Evolutionary conservation across 768 basidiomycete genomes (phyloP), one percentile per base, ranked within the genome.

Genomic region (Mycena indigotica): DNA sequence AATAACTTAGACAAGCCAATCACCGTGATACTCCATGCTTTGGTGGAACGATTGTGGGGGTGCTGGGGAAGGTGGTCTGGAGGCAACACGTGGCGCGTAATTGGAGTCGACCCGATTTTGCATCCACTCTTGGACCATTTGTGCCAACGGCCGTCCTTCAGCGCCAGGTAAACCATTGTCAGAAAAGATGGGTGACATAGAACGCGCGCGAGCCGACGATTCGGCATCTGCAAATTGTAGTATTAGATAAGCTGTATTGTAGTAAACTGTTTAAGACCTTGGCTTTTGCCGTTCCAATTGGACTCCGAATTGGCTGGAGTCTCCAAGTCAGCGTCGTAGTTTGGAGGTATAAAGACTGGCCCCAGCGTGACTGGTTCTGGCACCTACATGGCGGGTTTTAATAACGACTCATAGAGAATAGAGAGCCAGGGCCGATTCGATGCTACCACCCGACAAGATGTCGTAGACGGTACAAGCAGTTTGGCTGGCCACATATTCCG

Each of bases 221-320:
- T 61, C 63, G n/a, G 68, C 66, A 40, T 74, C 77, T 78, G 26
- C 16, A 29, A 50, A 38, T 25, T 48, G 15, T 44, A 13, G 38
- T 51, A 60, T 61, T 53, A 53, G 35, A 45, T 56, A 45, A 21
- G 23, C 28, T 45, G 28, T 26, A 51, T 10, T 5, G 19, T n/a
- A 16, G 39, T 21, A 25, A n/a, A n/a, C n/a, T n/a, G n/a, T n/a
- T n/a, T n/a, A n/a, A 46, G 61, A 78, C 77, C 76, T 50, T 71
- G 66, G 50, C 69, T 74, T 66, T 77, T 77, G 3, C 76, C 77
- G 28, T 70, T 68, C 77, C 77, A 80, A 62, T 75, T 74, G 26
- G 77, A 78, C 60, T 77, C 78, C 26, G 78, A 80, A 28, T 65
- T 66, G 55, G 64, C 66, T 61, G 69, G 69, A 44, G 62, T 66